A percentile compares a stretch with the other conserved stretches of the same genome.
Conservation (phyloP, 2,329 filamentous ascomycete genomes). For the Dactylellina haptotyla region DNA sequence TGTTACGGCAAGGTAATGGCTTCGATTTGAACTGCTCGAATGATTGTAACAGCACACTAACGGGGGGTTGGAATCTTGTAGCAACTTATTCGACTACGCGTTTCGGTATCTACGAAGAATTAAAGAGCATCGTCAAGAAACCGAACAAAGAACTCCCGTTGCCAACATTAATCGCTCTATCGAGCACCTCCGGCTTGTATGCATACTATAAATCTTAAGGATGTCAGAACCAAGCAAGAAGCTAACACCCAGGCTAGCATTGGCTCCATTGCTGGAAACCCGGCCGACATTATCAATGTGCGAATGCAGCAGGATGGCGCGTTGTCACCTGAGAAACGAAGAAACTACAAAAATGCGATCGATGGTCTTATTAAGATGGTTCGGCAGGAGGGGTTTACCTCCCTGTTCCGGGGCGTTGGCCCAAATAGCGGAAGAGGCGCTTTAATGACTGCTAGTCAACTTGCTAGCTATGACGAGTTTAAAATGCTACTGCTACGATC, state of each 20-base stretch:
- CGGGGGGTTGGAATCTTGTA: constrained; percentile 31
- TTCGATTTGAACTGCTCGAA: background rate
- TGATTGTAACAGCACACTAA: background rate
- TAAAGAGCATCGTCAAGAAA: constrained; percentile 76
- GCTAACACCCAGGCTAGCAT: constrained; percentile 61
- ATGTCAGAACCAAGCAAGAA: no score
- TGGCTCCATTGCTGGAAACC: constrained; percentile 90
- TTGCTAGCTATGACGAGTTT: constrained; percentile 85
- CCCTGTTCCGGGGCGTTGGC: constrained; percentile 84
- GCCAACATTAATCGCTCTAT: constrained; percentile 81
- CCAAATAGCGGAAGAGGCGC: constrained; percentile 82
- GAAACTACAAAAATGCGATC: constrained; percentile 89
- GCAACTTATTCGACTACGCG: constrained; percentile 94
- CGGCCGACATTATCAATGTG: constrained; percentile 95
- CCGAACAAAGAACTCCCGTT: constrained; percentile 71
- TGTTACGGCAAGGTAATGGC: constrained; percentile 77
- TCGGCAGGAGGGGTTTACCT: constrained; percentile 79
- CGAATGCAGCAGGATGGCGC: constrained; percentile 88
- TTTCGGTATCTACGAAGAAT: constrained; percentile 94
- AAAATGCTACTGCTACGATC: constrained; percentile 75
- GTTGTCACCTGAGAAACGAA: constrained; percentile 68
- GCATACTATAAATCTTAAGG: background rate
- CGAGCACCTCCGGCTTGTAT: constrained; percentile 79
- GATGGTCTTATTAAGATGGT: constrained; percentile 75
- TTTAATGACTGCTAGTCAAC: constrained; percentile 86